Percentiles rank a stretch among this genome's conserved stretches.
These are phyloP conservation scores for Ogataea sp. DNA, from an alignment of 805 yeast species.

Conservation along the genomic window DNA sequence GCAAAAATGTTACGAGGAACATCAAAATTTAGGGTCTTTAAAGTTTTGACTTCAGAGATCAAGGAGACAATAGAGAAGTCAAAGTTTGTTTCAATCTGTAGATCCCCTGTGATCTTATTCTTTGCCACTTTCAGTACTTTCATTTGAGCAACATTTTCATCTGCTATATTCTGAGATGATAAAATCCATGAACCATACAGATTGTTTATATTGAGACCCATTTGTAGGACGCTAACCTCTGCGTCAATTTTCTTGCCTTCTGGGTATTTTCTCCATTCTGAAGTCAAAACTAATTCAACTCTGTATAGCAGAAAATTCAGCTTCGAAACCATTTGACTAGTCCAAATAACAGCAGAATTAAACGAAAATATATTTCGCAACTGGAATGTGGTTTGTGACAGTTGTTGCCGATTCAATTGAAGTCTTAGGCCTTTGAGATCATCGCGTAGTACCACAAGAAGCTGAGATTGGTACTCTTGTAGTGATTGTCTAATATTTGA, in stretches of 20 bases:
- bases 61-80: slow-evolving; percentile 33
- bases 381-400: slow-evolving; percentile 26
- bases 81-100: slow-evolving; percentile 40
- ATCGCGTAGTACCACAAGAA: slow-evolving; percentile 38
- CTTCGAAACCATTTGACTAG: slow-evolving; percentile 39
- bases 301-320: slow-evolving; percentile 33
- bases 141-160: slow-evolving; percentile 7
- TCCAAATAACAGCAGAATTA: slow-evolving; percentile 43
- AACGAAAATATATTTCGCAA: slow-evolving; percentile 39
- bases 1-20: slow-evolving; percentile 46
- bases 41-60: slow-evolving; percentile 46
- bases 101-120: slow-evolving; percentile 6
- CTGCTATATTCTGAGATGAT: slow-evolving; percentile 1
- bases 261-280: slow-evolving; percentile 51
- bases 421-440: slow-evolving; percentile 38
- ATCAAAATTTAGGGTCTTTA: slow-evolving; percentile 41
- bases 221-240: slow-evolving; percentile 38
- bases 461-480: slow-evolving; percentile 47
- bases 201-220: slow-evolving; percentile 34
- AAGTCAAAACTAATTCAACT: slow-evolving; percentile 46
- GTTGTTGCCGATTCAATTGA: slow-evolving; percentile 20
- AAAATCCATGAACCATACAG: slow-evolving; percentile 8
- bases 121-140: slow-evolving; percentile 30
- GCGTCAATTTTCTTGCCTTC: slow-evolving; percentile 58
- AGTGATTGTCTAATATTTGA: slow-evolving; percentile 51